Base-by-base conservation (phyloP, 73 alveolate species). In the Paramecium sonneborni region DNA sequence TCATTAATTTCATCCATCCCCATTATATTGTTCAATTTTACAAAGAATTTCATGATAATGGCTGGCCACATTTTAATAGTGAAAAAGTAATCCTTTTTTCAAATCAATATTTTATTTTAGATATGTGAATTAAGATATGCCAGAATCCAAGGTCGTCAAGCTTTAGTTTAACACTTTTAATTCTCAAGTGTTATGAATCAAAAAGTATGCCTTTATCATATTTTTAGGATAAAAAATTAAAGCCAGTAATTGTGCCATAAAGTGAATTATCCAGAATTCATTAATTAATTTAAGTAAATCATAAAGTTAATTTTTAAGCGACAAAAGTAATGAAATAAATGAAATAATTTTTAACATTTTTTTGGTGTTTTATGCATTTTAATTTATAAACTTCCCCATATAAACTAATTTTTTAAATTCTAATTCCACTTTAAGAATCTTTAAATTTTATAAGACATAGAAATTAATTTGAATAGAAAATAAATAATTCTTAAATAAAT, bases 1-100 rank as follows among this genome's bases (percentile, higher is more conserved):
- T 98, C 94, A 98, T 98, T 85, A 98, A 98, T 93, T 94, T 98
- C 92, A 97, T 95, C 34, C 98, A 98, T 76, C 92, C 98, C 20
- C 95, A 92, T 39, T 94, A 95, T 74, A 96, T 97, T 11, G 95
- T 95, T 8, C 87, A 82, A 43, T 95, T 98, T 87, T 97, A 93
- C 92, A 95, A 96, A 69, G 96, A 96, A 67, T 95, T 95, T 90
- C 96, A 96, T 85, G 98, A 98, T 58, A 95, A 98, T 95, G 93
- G 93, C 34, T 97, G 99, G 99, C 93, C 94, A 41, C 93, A 86
- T 46, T 94, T 93, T 91, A 97, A 97, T 92, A 88, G 97, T 57
- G 98, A 93, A 88, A 95, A 62, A 14, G 84, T 62, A 62, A 21
- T 14, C 12, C 11, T 6, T 6, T 11, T 62, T 30, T 30, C 23